Evolutionary conservation across 1,139 yeast species (phyloP), one percentile per base, ranked within the genome.

Genomic region (Kazachstania sp.): DNA sequence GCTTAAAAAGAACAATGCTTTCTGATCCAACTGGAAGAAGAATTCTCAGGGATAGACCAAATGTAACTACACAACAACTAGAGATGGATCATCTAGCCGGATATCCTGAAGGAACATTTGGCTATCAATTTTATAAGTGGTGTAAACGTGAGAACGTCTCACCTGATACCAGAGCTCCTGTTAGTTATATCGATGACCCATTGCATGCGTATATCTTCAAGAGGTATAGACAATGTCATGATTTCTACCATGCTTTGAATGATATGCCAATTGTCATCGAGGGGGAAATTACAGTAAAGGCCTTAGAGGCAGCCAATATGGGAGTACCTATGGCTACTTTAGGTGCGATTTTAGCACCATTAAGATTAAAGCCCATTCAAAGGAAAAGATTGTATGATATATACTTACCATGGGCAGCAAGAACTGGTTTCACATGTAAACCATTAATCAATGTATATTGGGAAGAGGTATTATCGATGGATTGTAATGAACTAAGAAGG

Each of bases 291-390:
- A 87, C 96, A 0, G 85, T 92, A 26, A 92, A 92, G 66, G 85
- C 90, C 28, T 80, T 94, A 57, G 99, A 92, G 66, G 95, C 81
- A 61, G 84, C 92, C 65, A 92, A 92, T 64, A 77, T 92, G 51
- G 95, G 96, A 2, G 78, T 94, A 43, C 97, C 97, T 18, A 90
- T 94, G 94, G 90, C 97, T 9, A 95, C 95, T 0, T 67, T 94
- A 46, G 96, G 96, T 0, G 94, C 96, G 0, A 57, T 86, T 26
- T 77, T 87, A 56, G 96, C 96, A 2, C 97, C 97, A 0, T 74
- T 86, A 60, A 72, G 87, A 51, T 72, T 92, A 48, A 78, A 75
- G 48, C 67, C 75, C 13, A 54, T 73, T 72, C 56, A 75, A 74
- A 56, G 63, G 69, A 19, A 66, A 64, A 52, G 68, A 61, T 26